Evolutionary conservation across 257 asterid genomes (phyloP), one percentile per base, ranked within the genome.

Genomic region (Scutellaria minor): DNA sequence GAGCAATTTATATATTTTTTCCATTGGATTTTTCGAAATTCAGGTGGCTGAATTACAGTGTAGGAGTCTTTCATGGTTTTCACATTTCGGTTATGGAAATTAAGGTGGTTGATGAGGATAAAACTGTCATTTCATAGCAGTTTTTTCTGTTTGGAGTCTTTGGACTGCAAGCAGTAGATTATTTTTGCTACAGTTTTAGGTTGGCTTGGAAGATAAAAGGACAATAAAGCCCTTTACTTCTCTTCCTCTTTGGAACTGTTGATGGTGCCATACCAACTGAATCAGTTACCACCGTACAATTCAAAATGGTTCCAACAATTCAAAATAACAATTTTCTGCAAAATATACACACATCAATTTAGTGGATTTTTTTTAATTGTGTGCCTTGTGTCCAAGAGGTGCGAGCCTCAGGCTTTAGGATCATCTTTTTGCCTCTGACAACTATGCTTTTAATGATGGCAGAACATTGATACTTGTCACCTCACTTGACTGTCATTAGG

Each of bases 201-300:
- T 31, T 69, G 57, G 81, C 41, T 78, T 71, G 82, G 56, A 50
- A 68, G 60, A 74, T 60, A 45, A 54, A 82, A 69, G 51, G 86
- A 79, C 90, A 40, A 73, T 44, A 78, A 73, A 45, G 76, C 76
- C 83, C 87, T 56, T 59, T 64, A 42, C 56, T 37, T 71, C n/a
- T 63, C 76, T 44, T 46, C 69, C 64, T 56, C 58, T 64, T 53
- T 61, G 71, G 51, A 27, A 44, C 72, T 54, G 71, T 66, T 53
- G 72, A 20, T 70, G 75, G 46, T 64, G 73, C 60, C 68, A 60
- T 67, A 61, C 75, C 77, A 72, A 70, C 73, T 22, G 69, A 71
- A 59, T 58, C 77, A 59, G 46, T 72, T 68, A 63, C 50, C 2
- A 75, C 53, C 71, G 75, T 75, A 55, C 70, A 70, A n/a, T 4